Percentiles rank a stretch among this genome's conserved stretches.
These are phyloP conservation scores for Penicillium fuscoglaucum DNA, from an alignment of 2,329 filamentous ascomycete genomes.

Conservation along the genomic window DNA sequence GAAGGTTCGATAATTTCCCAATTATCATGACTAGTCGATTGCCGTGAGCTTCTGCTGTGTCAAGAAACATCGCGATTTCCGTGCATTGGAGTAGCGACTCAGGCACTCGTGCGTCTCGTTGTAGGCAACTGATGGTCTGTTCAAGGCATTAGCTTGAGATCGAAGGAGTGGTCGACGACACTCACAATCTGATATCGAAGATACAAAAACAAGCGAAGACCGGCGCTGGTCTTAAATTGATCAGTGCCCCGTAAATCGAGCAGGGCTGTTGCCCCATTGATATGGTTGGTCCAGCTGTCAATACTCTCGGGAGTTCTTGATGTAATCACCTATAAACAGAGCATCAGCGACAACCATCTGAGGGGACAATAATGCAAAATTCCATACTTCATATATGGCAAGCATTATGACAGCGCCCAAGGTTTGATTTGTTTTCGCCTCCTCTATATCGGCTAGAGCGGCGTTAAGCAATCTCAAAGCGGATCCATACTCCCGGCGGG, in stretches of 20 bases:
- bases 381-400: constrained; percentile 61
- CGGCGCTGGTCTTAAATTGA: constrained; percentile 45
- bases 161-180: background rate
- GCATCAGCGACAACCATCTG: background rate
- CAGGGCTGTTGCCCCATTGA: constrained; percentile 61
- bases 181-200: constrained; percentile 59
- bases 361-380: background rate
- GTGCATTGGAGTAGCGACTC: constrained; percentile 35
- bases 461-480: constrained; percentile 50
- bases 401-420: constrained; percentile 59
- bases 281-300: constrained; percentile 57
- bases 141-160: constrained; percentile 7
- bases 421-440: constrained; percentile 45
- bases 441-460: constrained; percentile 34
- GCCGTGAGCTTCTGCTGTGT: constrained; percentile 30
- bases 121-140: constrained; percentile 41
- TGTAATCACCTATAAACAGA: constrained; percentile 35
- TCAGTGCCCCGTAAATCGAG: constrained; percentile 47
- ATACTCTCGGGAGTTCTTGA: constrained; percentile 49
- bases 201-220: constrained; percentile 56
- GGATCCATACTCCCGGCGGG: constrained; percentile 56
- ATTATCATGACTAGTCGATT: constrained; percentile 33
- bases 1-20: constrained; percentile 34
- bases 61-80: constrained; percentile 32
- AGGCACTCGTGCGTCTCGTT: constrained; percentile 34